Base-by-base conservation (phyloP, 106 monocot genomes). In the Vanilla planifolia region DNA sequence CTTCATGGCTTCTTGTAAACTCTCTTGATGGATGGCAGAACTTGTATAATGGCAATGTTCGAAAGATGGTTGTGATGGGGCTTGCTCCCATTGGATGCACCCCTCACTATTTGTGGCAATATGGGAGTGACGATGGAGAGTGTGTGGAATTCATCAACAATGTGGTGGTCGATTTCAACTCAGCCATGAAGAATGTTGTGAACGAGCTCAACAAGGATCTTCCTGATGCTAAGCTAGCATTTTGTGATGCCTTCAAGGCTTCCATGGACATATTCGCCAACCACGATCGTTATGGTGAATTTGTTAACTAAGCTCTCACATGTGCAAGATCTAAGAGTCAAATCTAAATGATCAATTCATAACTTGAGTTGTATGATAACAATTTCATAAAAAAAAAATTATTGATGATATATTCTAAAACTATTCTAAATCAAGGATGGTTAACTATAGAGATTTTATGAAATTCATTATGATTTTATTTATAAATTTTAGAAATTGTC, bases 31-130 rank as follows among this genome's bases (percentile, higher is more conserved):
- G 21, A 61, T 0, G 64, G 76, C 77, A 83, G 86, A 80, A 83
- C 48, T 43, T 92, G 71, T 92, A 92, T 47, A 63, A 78, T 11
- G 55, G 52, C 6, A 82, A 79, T 19, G 77, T 68, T 6, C 63
- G 92, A 52, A 92, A 80, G 66, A 48, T 87, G 17, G 77, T 92
- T 3, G 63, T 92, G 2, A 87, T 87, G 92, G 92, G 92, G 19
- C 57, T 92, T 13, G 82, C 83, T 30, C 92, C 87, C 3, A 71
- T 92, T 4, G 92, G 92, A 20, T 92, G 92, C 71, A 72, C 86
- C 1, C 92, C 92, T 8, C 77, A 92, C 69, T 92, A 87, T 60
- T 65, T 92, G 44, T 80, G 58, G 71, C 51, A 72, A 47, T 64
- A 73, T n/a, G 59, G 63, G 25, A 83, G 80, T 35, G 30, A 41